Evolutionary conservation across 192 early-diverging fungal species (phyloP), one percentile per base, ranked within the genome.

Genomic region (Mortierella claussenii): DNA sequence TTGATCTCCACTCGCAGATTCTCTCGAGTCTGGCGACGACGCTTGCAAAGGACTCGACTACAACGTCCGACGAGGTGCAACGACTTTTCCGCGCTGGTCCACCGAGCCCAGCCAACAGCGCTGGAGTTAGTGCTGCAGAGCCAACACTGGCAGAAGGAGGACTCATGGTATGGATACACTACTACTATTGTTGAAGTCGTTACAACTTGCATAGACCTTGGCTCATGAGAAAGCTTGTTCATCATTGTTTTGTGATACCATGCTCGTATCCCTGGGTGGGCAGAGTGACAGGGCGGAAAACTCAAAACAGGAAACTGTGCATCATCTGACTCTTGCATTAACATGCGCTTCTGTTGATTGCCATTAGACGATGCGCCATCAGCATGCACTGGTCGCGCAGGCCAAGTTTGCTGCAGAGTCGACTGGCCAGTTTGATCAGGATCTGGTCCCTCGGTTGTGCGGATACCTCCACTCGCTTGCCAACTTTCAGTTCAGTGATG

Each of bases 1-100:
- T 82, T 53, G 83, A 88, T 65, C 67, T 88, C 57, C 87, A 86
- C 48, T 74, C 79, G 17, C 82, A 81, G 45, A 85, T 88, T 40
- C 58, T 88, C 6, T 71, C 81, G 67, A 79, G 80, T 20, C 65
- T 88, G 24, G 81, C 85, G 49, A 79, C 82, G 45, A 84, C 83
- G 15, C 70, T 83, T 17, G 85, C 82, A 31, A 78, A 81, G 57
- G 79, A 78, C 53, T 69, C 68, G 24, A 60, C 81, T 31, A 85
- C 85, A 13, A 68, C 80, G 21, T 49, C 60, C 1, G 76, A 81
- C 18, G 85, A 85, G 63, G 68, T 86, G 30, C 55, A 73, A 43
- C 62, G 70, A 8, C 73, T 86, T 15, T 43, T 82, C 28, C 56
- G 45, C n/a, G 69, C 68, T 37, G 83, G 85, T 37, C 83, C 85